phyloP scores from a whole-genome alignment of 2,329 filamentous ascomycete species.

The Trichoderma cornu-damae region DNA sequence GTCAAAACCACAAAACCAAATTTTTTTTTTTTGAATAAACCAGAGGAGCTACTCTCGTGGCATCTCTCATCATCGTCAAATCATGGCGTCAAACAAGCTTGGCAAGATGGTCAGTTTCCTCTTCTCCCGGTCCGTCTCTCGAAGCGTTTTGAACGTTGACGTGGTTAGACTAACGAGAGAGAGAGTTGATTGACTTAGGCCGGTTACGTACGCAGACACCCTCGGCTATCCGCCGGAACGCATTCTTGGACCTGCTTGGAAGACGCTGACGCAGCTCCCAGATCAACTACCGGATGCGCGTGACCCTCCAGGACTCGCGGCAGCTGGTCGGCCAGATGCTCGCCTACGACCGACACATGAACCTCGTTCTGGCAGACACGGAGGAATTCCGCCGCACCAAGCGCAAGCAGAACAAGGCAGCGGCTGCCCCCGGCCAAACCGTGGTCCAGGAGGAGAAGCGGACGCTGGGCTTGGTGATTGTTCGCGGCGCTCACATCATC shows the following conservation, averaged over 20 bases:
- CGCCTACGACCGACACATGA: conserved; percentile 99
- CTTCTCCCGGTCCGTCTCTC: conserved; percentile 32
- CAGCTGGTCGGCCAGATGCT: conserved; percentile 98
- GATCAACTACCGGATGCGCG: conserved; percentile 99
- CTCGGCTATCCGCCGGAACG: conserved; percentile 30
- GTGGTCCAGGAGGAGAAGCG: conserved; percentile 95
- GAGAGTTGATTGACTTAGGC: too few relatives aligned
- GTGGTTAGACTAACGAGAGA: conserved; percentile 53
- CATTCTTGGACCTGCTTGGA: background rate
- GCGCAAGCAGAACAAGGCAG: conserved; percentile 70
- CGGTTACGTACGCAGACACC: conserved; percentile 59
- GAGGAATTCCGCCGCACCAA: conserved; percentile 95
- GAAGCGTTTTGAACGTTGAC: conserved; percentile 44
- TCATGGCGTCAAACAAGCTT: conserved; percentile 65
- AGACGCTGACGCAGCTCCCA: conserved; percentile 35
- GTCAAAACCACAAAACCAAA: conserved; percentile 7
- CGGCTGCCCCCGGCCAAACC: conserved; percentile 59
- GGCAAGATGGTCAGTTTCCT: conserved; percentile 83
- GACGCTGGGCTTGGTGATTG: conserved; percentile 89
- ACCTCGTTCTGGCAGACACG: conserved; percentile 95
- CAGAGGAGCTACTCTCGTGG: conserved; percentile 13
- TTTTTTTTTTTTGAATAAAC: conserved; percentile 18
- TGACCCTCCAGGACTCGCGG: conserved; percentile 89
- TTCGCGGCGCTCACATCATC: conserved; percentile 91
- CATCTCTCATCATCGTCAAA: conserved; percentile 14